Evolutionary conservation across 768 basidiomycete species (phyloP), one percentile per base, ranked within the genome.

Genomic region (Rhizopogon vinicolor): DNA sequence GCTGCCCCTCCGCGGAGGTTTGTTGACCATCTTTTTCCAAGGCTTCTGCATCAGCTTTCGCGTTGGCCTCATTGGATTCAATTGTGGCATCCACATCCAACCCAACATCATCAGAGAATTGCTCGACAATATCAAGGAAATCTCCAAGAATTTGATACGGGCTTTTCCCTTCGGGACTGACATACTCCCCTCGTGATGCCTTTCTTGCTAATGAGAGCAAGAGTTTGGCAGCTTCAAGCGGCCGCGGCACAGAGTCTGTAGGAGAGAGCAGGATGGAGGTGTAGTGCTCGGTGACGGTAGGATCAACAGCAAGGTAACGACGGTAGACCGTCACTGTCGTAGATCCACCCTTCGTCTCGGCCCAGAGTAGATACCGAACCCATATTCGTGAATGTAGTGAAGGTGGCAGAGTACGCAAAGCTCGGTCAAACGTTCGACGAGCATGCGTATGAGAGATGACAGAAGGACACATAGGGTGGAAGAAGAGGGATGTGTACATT

Each of bases 91-190:
- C 84, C 13, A 89, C 82, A 57, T 89, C 88, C 67, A 98, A 70
- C 0, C 97, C 97, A 59, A 98, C 90, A 42, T 96, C 92, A 28
- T 98, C 97, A 0, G 95, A 82, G 63, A 86, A 89, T 57, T 85
- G 81, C 69, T 98, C 96, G 37, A 91, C 90, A 4, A 97, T 83
- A 37, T 96, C 91, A 43, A 98, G 81, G 79, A 90, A 98, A 59
- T 97, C 92, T 52, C 86, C 85, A 19, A 99, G 83, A 3, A 98
- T 78, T 64, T 98, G 94, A 65, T 97, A 98, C 1, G 96, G 88
- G 57, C 93, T 95, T 73, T 98, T 98, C 48, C 90, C 91, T 68
- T 98, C 94, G 0, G 91, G 86, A 56, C 91, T 93, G 13, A 75
- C 76, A 65, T 97, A 98, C 57, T 86, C 83, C 25, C 93, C 94